A percentile compares a stretch with the other conserved stretches of the same genome.
Conservation (phyloP, 129 eudicot species). For the Flaveria trinervia region DNA sequence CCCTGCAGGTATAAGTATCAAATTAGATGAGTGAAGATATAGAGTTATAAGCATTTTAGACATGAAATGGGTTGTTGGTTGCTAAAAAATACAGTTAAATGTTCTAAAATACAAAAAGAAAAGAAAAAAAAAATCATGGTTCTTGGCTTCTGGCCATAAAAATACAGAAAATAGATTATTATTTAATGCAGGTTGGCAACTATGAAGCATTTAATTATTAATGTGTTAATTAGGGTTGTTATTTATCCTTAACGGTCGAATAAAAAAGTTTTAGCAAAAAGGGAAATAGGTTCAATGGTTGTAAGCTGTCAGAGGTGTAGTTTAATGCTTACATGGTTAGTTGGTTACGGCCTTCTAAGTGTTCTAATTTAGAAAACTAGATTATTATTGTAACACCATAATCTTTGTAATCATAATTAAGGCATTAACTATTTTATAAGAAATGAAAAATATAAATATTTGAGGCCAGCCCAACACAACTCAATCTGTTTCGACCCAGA, state of each 20-base stretch:
- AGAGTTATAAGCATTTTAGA: neutral
- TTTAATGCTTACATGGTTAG: neutral
- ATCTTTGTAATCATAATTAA: neutral
- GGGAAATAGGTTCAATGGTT: neutral
- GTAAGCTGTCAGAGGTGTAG: neutral
- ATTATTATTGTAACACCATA: neutral
- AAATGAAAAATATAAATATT: neutral
- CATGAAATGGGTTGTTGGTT: neutral
- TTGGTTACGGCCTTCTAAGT: neutral
- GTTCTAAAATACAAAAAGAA: neutral
- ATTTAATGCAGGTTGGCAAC: neutral
- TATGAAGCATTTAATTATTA: neutral
- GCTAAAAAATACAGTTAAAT: neutral
- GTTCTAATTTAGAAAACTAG: neutral
- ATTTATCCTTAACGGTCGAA: neutral
- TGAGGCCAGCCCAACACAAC: neutral
- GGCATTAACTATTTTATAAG: neutral
- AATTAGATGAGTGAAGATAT: neutral
- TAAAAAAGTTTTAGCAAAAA: neutral
- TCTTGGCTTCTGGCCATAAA: neutral
- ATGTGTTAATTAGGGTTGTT: neutral
- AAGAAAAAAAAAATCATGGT: neutral
- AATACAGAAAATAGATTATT: neutral
- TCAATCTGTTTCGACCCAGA: neutral
- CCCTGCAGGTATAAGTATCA: slow-evolving; percentile 38